These are phyloP conservation scores for Zoysia matrella DNA, from an alignment of 202 grass and related monocot species.

Conservation along the genomic window DNA sequence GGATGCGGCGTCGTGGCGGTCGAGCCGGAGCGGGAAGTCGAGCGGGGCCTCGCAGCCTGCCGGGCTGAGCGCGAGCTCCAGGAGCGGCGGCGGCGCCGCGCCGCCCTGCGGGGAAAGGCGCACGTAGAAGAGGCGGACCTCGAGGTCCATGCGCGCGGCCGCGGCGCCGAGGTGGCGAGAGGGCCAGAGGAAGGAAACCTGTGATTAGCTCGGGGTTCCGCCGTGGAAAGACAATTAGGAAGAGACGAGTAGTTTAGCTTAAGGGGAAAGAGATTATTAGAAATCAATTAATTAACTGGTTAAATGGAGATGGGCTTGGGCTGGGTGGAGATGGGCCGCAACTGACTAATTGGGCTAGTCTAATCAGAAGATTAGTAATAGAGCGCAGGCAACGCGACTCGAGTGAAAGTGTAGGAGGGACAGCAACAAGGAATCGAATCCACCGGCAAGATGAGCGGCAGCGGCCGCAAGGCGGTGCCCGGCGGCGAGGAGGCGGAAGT, in stretches of 20 bases:
- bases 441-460: conserved; percentile 28
- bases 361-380: neutral
- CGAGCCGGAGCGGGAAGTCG: conserved; percentile 58
- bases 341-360: neutral
- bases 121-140: conserved; percentile 65
- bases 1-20: conserved; percentile 51
- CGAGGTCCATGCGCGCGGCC: conserved; percentile 47
- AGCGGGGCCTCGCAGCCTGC: conserved; percentile 19
- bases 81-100: conserved; percentile 21
- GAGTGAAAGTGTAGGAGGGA: neutral
- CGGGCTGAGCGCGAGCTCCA: conserved; percentile 43
- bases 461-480: conserved; percentile 32
- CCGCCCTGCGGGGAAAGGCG: conserved; percentile 37
- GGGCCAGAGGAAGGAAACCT: neutral
- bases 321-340: neutral
- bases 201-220: conserved; percentile 43
- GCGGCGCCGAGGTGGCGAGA: neutral
- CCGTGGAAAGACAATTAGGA: conserved; percentile 21
- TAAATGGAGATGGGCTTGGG: neutral
- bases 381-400: neutral
- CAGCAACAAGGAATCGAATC: neutral
- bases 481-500: conserved; percentile 43
- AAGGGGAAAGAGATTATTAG: too few relatives aligned
- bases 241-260: too few relatives aligned
- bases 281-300: too few relatives aligned